phyloP scores from a whole-genome alignment of 2,329 filamentous ascomycete genomes.

The Furcasterigmium furcatum region DNA sequence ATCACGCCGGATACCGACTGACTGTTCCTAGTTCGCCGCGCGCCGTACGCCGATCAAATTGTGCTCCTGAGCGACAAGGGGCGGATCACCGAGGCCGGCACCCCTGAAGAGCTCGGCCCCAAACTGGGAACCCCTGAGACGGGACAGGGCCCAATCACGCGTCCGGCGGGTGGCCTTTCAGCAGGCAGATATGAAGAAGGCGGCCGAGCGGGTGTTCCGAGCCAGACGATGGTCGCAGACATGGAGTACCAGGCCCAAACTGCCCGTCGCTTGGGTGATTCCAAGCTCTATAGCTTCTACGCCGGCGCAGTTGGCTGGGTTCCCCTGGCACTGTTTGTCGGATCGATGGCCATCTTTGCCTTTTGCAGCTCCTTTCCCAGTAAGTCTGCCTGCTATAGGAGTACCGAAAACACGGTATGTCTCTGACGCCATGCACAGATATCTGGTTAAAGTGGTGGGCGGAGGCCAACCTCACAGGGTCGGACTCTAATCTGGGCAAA shows the following conservation, averaged over 20 bases:
- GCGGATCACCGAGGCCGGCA: not conserved
- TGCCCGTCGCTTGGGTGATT: conserved; percentile 8
- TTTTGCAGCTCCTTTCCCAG: conserved; percentile 20
- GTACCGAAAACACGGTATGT: no score
- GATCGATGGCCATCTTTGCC: conserved; percentile 18
- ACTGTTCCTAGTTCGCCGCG: conserved; percentile 8
- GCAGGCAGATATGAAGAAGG: no score
- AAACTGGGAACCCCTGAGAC: no score
- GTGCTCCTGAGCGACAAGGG: conserved; percentile 4
- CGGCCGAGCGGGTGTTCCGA: not conserved
- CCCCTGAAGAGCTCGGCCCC: not conserved
- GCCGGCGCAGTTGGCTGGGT: conserved; percentile 20
- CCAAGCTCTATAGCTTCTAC: conserved; percentile 18
- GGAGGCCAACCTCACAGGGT: conserved; percentile 30
- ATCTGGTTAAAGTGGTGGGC: conserved; percentile 49
- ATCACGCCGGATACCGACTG: not conserved
- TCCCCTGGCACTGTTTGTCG: conserved; percentile 13
- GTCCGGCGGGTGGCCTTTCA: no score
- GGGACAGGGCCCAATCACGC: not conserved
- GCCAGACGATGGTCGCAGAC: not conserved
- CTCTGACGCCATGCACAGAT: conserved; percentile 1
- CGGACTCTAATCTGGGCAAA: conserved; percentile 29
- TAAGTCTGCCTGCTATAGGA: no score
- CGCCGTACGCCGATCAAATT: conserved; percentile 8
- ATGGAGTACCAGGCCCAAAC: conserved; percentile 8